A percentile compares a stretch with the other conserved stretches of the same genome.
Conservation (phyloP, 306 rosid genomes). For the Biancaea sappan region DNA sequence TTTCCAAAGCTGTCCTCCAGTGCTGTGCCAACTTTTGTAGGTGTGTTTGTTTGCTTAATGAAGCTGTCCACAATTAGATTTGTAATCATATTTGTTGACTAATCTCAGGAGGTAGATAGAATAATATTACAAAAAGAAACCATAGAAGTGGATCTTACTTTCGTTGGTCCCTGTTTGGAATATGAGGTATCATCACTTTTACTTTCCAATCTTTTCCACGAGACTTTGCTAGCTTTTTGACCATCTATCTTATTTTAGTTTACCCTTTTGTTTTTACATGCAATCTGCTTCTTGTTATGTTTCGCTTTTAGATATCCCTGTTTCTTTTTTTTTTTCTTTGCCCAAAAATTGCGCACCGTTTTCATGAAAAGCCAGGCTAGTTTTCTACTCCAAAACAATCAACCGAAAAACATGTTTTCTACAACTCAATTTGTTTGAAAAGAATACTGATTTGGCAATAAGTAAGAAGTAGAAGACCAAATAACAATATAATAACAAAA, state of each 20-base stretch:
- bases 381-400: not conserved
- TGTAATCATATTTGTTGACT: conserved; percentile 82
- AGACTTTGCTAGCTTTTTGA: conserved; percentile 61
- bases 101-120: conserved; percentile 40
- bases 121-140: no score
- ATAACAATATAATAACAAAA: no score
- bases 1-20: conserved; percentile 38
- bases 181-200: conserved; percentile 50
- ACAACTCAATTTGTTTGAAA: no score
- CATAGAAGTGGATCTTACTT: conserved; percentile 45
- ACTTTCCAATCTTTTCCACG: conserved; percentile 59
- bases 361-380: not conserved
- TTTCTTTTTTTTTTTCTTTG: conserved; percentile 27
- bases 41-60: conserved; percentile 33
- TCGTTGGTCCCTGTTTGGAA: conserved; percentile 28
- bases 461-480: no score
- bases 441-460: no score
- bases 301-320: conserved; percentile 42
- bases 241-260: conserved; percentile 52
- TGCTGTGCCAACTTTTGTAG: conserved; percentile 28
- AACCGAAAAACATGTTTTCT: not conserved
- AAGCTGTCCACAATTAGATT: conserved; percentile 58
- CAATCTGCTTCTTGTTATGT: conserved; percentile 49
- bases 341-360: conserved; percentile 17
- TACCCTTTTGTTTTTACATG: conserved; percentile 46